A percentile compares a stretch with the other conserved stretches of the same genome.
Conservation (phyloP, 2,329 filamentous ascomycete species). For the Blumeria graminis region DNA sequence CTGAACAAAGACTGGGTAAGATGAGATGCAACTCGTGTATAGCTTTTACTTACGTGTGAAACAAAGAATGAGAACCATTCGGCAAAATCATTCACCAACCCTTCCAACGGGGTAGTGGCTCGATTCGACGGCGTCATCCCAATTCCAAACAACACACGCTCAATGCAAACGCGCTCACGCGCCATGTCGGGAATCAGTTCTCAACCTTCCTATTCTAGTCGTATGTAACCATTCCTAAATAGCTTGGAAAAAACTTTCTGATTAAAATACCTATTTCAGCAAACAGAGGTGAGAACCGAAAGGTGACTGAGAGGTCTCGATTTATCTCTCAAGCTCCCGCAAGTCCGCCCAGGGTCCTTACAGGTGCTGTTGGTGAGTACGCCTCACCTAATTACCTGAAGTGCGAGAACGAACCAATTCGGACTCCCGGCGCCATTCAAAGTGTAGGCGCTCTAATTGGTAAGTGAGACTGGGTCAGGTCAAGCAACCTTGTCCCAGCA, state of each 20-base stretch:
- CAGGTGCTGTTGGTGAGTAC: constrained; percentile 3
- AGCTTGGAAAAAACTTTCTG: too few relatives aligned
- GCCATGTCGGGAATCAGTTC: not conserved
- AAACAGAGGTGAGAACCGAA: not conserved
- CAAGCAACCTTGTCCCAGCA: not conserved
- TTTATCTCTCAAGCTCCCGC: constrained; percentile 5
- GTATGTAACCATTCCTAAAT: too few relatives aligned
- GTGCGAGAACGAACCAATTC: constrained; percentile 13
- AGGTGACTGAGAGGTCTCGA: constrained; percentile 4
- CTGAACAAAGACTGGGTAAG: not conserved
- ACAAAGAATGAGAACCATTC: too few relatives aligned
- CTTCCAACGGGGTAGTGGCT: not conserved
- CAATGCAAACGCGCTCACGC: not conserved
- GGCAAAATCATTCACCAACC: not conserved
- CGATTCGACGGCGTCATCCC: not conserved
- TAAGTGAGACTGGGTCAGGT: not conserved
- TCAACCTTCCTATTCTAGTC: too few relatives aligned
- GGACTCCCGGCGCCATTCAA: constrained; percentile 10
- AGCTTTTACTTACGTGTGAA: too few relatives aligned
- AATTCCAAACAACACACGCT: not conserved
- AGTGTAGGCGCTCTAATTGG: constrained; percentile 6
- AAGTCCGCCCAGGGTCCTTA: constrained; percentile 6
- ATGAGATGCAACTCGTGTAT: too few relatives aligned
- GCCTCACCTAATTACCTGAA: constrained; percentile 1
- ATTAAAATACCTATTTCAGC: not conserved